Evolutionary conservation across 208 protist genomes (phyloP).

Genomic region (Trypanosoma cruzi): DNA sequence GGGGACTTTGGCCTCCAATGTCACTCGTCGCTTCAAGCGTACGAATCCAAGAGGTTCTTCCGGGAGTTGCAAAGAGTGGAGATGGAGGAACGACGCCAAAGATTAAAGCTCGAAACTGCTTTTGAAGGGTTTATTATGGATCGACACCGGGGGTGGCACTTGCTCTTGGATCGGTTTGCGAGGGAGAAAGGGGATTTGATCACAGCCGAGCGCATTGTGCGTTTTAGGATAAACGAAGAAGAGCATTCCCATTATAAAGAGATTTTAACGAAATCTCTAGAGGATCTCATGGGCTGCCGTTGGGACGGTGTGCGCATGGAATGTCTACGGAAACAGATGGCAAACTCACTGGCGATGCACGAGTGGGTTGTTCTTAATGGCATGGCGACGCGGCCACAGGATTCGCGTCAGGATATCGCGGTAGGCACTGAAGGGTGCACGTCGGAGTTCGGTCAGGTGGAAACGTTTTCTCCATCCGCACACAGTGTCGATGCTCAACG

Average conservation of each 20-base stretch:
- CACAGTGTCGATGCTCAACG: background rate
- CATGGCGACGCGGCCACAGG: background rate
- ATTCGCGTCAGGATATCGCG: background rate
- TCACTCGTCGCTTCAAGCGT: background rate
- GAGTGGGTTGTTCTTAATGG: conserved; percentile 11
- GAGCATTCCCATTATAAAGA: conserved; percentile 5
- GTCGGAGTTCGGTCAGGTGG: background rate
- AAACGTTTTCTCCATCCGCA: background rate
- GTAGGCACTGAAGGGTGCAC: background rate
- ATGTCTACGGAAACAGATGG: conserved; percentile 16
- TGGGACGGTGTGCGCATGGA: conserved; percentile 25
- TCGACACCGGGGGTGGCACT: background rate
- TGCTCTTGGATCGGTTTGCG: background rate
- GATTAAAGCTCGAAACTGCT: background rate
- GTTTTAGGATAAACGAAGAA: background rate
- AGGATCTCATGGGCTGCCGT: conserved; percentile 13
- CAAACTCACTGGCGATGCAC: conserved; percentile 6
- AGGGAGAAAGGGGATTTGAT: background rate
- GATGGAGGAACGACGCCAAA: background rate
- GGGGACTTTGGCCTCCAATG: background rate
- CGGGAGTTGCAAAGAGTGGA: conserved; percentile 3
- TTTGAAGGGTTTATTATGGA: background rate
- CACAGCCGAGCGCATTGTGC: conserved; percentile 6
- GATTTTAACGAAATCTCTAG: conserved; percentile 13
- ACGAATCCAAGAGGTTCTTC: background rate